Evolutionary conservation across 2,329 filamentous ascomycete genomes (phyloP).

Genomic region (Phymatotrichopsis omnivora): DNA sequence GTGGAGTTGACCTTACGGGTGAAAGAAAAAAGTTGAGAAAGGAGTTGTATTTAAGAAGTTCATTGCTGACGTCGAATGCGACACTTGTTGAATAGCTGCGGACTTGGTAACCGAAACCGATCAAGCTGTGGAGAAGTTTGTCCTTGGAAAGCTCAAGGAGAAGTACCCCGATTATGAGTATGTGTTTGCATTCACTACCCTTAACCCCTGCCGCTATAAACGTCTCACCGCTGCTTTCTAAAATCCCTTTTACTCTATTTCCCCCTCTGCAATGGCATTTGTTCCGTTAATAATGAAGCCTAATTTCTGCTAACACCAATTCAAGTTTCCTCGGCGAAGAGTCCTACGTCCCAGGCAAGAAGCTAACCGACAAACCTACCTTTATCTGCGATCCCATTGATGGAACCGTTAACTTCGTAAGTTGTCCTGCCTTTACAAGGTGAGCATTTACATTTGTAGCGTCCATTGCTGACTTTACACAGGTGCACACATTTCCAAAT

Average conservation of each 20-base stretch:
- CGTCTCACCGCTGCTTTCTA: background rate
- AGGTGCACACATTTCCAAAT: constrained; percentile 58
- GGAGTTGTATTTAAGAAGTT: no score
- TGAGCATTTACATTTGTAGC: background rate
- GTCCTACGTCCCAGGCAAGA: constrained; percentile 58
- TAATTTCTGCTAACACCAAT: background rate
- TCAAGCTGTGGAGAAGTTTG: constrained; percentile 54
- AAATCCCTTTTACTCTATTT: background rate
- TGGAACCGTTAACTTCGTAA: constrained; percentile 57
- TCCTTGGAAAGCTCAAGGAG: constrained; percentile 43
- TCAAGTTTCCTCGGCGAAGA: constrained; percentile 61
- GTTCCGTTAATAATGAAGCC: background rate
- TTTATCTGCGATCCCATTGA: constrained; percentile 78
- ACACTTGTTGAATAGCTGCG: constrained; percentile 42
- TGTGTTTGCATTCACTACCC: background rate
- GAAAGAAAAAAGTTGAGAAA: no score
- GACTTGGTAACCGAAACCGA: constrained; percentile 61
- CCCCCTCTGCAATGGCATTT: no score
- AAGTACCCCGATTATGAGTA: constrained; percentile 46
- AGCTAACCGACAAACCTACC: constrained; percentile 55
- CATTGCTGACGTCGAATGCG: constrained; percentile 7
- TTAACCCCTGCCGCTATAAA: background rate
- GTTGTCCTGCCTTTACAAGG: background rate
- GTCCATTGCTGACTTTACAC: background rate
- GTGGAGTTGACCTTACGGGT: no score